Evolutionary conservation across 2,329 filamentous ascomycete species (phyloP), one percentile per base, ranked within the genome.

Genomic region (Alternaria sp.): DNA sequence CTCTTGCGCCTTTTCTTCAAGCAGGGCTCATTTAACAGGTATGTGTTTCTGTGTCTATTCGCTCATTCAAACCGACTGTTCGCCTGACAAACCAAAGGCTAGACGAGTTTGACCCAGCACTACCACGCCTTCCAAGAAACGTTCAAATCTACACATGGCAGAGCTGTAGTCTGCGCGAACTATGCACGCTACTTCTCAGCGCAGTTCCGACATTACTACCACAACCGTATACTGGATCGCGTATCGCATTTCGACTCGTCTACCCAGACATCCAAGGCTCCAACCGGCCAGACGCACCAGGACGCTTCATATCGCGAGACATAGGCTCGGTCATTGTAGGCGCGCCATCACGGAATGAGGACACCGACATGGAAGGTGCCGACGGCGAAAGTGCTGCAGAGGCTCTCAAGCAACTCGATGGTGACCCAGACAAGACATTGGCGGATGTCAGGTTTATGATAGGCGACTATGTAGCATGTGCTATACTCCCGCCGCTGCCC

Each of bases 101-200:
- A 34, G 88, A 91, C 61, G 91, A 94, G 67, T 93, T 95, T 76
- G 75, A 78, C 46, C 78, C 81, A 28, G 73, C 77, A 27, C 78
- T 86, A 68, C 74, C 87, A 20, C 80, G 85, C 53, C 85, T 92
- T 22, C 82, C 89, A 6, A 82, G 89, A 8, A 87, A 91, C 75
- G 83, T 97, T 27, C 86, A 92, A 63, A 89, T 97, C 71, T 94
- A 97, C 83, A 94, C 93, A 59, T 97, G 93, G 91, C 86, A 88
- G 58, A 88, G 87, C 71, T 94, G 92, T 81, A 93, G 91, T 3
- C 85, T 98, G 25, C 84, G 86, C 67, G 93, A 97, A 78, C 88
- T 98, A 36, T 89, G 91, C 22, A 87, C 92, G 58, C 89, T 94
- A 55, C 86, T 98, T 58, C 87, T 88, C 28, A 86, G 87, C 52